Conservation (phyloP, 2,329 filamentous ascomycete genomes). For the Neurospora crassa region DNA sequence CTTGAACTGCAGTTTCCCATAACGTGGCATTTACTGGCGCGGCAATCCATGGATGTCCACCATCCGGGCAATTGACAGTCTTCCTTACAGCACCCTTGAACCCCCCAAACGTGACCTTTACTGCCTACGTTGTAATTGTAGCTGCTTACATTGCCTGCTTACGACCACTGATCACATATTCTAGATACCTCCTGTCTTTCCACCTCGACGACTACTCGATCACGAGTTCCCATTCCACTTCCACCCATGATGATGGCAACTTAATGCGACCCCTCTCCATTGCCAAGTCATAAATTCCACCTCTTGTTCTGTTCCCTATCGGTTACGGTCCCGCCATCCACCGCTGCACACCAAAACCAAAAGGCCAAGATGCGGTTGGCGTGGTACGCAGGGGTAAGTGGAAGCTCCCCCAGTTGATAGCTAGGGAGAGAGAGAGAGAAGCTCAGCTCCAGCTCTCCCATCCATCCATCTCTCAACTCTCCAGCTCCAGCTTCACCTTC, state of each 20-base stretch:
- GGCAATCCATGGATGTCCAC: conserved; percentile 4
- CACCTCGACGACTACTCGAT: background rate
- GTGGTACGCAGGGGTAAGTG: conserved; percentile 52
- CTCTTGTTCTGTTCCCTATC: conserved; percentile 21
- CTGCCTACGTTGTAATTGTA: background rate
- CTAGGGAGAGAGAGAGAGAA: background rate
- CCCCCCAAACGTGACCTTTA: background rate
- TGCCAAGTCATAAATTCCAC: conserved; percentile 22
- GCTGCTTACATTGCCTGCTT: background rate
- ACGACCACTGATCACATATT: background rate
- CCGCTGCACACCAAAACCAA: conserved; percentile 4
- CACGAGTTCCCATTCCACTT: background rate
- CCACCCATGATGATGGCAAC: background rate
- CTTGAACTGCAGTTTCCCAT: conserved; percentile 9
- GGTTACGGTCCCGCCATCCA: background rate
- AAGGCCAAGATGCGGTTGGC: conserved; percentile 43
- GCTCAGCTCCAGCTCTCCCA: background rate
- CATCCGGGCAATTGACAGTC: background rate
- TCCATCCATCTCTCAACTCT: background rate
- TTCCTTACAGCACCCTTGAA: background rate
- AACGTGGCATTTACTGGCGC: conserved; percentile 25
- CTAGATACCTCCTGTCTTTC: background rate
- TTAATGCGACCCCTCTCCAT: background rate
- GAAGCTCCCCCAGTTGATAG: background rate
- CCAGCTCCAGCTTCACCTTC: conserved; percentile 6